A percentile compares a stretch with the other conserved stretches of the same genome.
Conservation (phyloP, 2,329 filamentous ascomycete genomes). For the Nemania sp. region DNA sequence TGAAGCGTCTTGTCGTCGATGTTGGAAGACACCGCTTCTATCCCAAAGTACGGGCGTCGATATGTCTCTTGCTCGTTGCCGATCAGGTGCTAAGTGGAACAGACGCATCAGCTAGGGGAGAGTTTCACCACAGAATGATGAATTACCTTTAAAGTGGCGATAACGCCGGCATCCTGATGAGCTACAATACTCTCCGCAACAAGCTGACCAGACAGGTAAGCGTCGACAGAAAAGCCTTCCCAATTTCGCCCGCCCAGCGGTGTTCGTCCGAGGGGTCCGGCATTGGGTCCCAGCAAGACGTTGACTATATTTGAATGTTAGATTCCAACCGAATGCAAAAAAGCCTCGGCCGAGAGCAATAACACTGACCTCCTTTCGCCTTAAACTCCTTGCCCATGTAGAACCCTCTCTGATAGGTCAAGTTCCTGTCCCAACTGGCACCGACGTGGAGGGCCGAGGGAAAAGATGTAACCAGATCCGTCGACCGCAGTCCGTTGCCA, state of each 20-base stretch:
- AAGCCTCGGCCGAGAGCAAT: background rate
- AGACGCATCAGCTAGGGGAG: constrained; percentile 32
- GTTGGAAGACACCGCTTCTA: constrained; percentile 63
- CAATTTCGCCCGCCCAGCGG: constrained; percentile 73
- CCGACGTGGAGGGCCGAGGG: constrained; percentile 54
- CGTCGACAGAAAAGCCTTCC: constrained; percentile 68
- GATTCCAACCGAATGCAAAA: background rate
- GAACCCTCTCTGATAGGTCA: constrained; percentile 55
- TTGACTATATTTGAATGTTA: constrained; percentile 45
- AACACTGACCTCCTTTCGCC: constrained; percentile 49
- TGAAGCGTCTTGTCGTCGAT: constrained; percentile 68
- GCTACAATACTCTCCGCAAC: constrained; percentile 75
- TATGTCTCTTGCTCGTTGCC: constrained; percentile 65
- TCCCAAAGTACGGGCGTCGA: constrained; percentile 48
- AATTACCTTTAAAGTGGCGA: constrained; percentile 70
- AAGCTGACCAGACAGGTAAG: constrained; percentile 71
- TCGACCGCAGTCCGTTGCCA: constrained; percentile 53
- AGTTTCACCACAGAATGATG: background rate
- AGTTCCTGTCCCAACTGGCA: constrained; percentile 57
- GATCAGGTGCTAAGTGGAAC: constrained; percentile 55
- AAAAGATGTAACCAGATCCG: constrained; percentile 54
- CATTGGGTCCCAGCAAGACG: constrained; percentile 67
- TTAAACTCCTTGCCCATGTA: constrained; percentile 63
- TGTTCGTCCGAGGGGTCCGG: constrained; percentile 70
- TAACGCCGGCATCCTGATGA: constrained; percentile 77